Evolutionary conservation across 148 eudicot genomes (phyloP), one percentile per base, ranked within the genome.

Genomic region (Rheum nobile): DNA sequence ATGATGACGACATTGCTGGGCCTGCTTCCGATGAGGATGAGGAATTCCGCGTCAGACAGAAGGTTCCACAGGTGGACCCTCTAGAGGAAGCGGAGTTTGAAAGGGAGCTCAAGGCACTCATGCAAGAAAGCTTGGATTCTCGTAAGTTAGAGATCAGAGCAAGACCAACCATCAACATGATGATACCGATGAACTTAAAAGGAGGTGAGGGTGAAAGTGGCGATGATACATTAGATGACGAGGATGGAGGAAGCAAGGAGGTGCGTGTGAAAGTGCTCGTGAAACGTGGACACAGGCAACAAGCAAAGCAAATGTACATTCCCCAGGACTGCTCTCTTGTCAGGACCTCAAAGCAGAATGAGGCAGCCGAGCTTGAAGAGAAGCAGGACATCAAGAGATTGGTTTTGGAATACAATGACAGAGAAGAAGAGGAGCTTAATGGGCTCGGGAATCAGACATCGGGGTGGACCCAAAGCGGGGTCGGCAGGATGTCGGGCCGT

Each of bases 51-150:
- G 90, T 91, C 74, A 85, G 97, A 84, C 90, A 90, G 81, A 91
- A 86, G 83, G 83, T 83, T 21, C 78, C 82, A 9, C 74, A 77
- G 74, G 80, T 85, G 54, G 93, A 95, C 75, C 93, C 91, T 29
- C 79, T 81, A 80, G 98, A 95, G 81, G 97, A 85, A 80, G 96
- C 91, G 11, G 97, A 91, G 32, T 95, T 95, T 85, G 98, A 95
- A 75, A 80, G 83, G 77, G 98, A 95, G 83, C 84, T 95, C 32
- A 88, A 88, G 75, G 98, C 98, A 74, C 87, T 95, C 44, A 81
- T 95, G 97, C 96, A 95, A 84, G 99, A 95, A 83, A 95, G 97
- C 83, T 86, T 94, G 90, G 99, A 95, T 41, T 90, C 96, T 1
- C 84, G 97, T 50, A 95, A 95, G 78, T 77, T 90, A 24, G 99